Conservation (phyloP, 164 flowering plant genomes). For the Sextonia rubra region DNA sequence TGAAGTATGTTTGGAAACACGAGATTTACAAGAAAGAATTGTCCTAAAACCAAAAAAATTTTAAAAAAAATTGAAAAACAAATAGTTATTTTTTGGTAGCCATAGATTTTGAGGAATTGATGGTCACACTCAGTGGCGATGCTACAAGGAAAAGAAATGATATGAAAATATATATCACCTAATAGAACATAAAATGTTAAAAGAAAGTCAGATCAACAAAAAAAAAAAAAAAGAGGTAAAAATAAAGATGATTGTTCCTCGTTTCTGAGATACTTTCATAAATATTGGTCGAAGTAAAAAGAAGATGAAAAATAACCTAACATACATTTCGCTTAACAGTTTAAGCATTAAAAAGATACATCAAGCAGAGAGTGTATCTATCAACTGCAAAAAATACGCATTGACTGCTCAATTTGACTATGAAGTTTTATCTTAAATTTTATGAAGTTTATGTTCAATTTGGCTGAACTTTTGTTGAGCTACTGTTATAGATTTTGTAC, state of each 20-base stretch:
- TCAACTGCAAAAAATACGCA: background rate
- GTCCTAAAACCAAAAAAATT: too few relatives aligned
- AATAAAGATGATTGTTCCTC: background rate
- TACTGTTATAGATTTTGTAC: too few relatives aligned
- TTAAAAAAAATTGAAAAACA: background rate
- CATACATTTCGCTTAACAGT: too few relatives aligned
- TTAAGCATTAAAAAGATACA: background rate
- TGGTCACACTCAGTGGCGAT: background rate
- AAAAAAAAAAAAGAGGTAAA: background rate
- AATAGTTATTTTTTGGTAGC: background rate
- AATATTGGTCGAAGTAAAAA: too few relatives aligned
- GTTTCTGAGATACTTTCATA: too few relatives aligned
- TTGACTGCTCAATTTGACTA: too few relatives aligned
- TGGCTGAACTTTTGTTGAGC: too few relatives aligned
- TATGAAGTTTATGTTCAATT: too few relatives aligned
- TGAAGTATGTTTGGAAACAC: constrained; percentile 22
- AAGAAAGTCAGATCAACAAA: background rate
- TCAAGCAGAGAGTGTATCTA: background rate
- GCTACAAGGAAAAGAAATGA: background rate
- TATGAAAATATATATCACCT: background rate
- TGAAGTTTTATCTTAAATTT: too few relatives aligned
- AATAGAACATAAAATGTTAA: background rate
- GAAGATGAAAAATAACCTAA: too few relatives aligned
- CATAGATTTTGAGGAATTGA: background rate
- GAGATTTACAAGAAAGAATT: background rate